Evolutionary conservation across 305 asterid species (phyloP).

Genomic region (Euphrasia arctica): DNA sequence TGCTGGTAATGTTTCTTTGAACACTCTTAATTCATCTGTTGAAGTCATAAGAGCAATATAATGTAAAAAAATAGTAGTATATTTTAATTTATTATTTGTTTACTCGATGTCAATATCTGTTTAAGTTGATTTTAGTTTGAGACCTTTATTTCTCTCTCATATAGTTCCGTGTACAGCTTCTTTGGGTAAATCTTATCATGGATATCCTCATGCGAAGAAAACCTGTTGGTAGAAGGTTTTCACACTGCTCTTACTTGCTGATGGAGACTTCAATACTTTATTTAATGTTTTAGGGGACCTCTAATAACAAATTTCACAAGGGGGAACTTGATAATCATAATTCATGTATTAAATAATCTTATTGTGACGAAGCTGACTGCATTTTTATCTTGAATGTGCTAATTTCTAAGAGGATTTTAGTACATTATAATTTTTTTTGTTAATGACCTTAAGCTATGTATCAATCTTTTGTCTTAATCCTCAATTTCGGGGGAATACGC

Average conservation of each 20-base stretch:
- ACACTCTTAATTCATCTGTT: not conserved
- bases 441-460: constrained; percentile 68
- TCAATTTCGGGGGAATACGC: constrained; percentile 70
- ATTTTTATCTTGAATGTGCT: constrained; percentile 13
- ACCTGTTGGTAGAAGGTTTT: constrained; percentile 92
- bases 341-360: constrained; percentile 48
- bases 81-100: constrained; percentile 6
- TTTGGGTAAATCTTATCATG: constrained; percentile 99
- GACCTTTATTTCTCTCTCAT: constrained; percentile 16
- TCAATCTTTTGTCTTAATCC: constrained; percentile 80
- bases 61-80: not conserved
- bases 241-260: constrained; percentile 14
- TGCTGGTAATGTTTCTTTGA: constrained; percentile 64
- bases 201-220: constrained; percentile 88
- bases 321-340: constrained; percentile 69
- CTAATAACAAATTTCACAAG: constrained; percentile 94
- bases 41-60: constrained; percentile 2
- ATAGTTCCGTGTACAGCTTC: constrained; percentile 55
- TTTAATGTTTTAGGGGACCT: constrained; percentile 69
- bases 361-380: constrained; percentile 8
- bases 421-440: constrained; percentile 8
- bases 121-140: not conserved
- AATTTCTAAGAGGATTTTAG: constrained; percentile 1
- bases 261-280: constrained; percentile 18
- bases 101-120: not conserved